These are phyloP conservation scores for Hondaea fermentalgiana DNA, from an alignment of 108 stramenopile genomes.

Conservation along the genomic window DNA sequence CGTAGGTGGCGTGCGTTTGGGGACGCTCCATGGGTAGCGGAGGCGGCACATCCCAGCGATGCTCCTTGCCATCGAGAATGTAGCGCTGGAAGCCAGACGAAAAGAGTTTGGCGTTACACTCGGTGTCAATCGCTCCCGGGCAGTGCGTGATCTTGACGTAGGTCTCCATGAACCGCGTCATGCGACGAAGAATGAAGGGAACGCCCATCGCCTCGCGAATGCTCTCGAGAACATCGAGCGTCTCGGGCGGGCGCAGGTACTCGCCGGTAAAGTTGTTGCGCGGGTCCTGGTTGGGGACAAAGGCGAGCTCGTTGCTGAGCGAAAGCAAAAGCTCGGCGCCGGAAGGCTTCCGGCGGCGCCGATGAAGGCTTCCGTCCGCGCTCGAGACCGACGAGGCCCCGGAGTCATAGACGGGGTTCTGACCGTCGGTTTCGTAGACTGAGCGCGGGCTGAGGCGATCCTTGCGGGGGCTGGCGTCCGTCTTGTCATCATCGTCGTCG, in stretches of 20 bases:
- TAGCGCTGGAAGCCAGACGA: constrained; percentile 1
- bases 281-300: background rate
- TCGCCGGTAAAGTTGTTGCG: constrained; percentile 1
- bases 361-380: background rate
- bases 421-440: background rate
- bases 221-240: constrained; percentile 3
- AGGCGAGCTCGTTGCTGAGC: background rate
- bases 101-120: background rate
- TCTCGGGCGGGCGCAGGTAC: background rate
- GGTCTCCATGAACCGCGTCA: background rate
- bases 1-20: background rate
- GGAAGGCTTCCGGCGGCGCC: background rate
- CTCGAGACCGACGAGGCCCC: background rate
- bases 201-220: constrained; percentile 2
- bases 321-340: background rate
- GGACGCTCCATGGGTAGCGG: background rate
- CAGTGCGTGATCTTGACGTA: background rate
- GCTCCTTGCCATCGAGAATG: constrained; percentile 11
- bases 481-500: too few relatives aligned
- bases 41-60: background rate
- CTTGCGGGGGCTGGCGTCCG: too few relatives aligned
- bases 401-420: too few relatives aligned
- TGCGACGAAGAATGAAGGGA: background rate
- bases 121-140: background rate
- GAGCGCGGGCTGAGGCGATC: background rate